Conservation (phyloP, 441 rosid species). For the Eutrema salsugineum region DNA sequence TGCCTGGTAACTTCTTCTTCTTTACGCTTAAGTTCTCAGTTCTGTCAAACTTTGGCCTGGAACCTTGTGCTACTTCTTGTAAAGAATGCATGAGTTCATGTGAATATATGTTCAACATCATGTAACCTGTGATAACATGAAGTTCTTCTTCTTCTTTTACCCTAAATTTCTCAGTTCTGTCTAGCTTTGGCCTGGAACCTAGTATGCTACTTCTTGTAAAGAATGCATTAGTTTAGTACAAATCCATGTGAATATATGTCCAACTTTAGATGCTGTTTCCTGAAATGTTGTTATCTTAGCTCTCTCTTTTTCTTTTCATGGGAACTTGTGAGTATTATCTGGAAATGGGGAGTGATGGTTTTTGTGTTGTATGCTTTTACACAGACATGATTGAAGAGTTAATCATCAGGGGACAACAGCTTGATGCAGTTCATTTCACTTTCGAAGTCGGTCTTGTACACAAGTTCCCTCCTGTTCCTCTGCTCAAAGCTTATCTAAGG, state of each 20-base stretch:
- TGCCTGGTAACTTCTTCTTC: conserved; percentile 63
- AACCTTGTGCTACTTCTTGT: background rate
- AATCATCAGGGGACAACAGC: conserved; percentile 81
- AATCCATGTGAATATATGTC: background rate
- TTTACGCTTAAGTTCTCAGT: background rate
- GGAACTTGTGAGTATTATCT: background rate
- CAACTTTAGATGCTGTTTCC: background rate
- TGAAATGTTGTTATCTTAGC: background rate
- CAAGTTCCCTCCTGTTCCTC: conserved; percentile 74
- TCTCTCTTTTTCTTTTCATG: background rate
- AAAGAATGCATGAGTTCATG: background rate
- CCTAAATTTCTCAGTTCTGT: background rate
- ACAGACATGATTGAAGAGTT: conserved; percentile 43
- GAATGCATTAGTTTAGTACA: background rate
- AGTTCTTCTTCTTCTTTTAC: background rate
- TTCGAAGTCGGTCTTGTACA: conserved; percentile 77
- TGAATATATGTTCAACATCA: background rate
- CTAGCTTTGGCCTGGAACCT: background rate
- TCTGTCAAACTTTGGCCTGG: background rate
- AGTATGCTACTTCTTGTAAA: background rate
- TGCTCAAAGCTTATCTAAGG: conserved; percentile 71
- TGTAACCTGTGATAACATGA: background rate
- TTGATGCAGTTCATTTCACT: conserved; percentile 87
- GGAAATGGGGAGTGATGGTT: conserved; percentile 10
- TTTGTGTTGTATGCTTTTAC: background rate